A percentile compares a stretch with the other conserved stretches of the same genome.
phyloP scores from a whole-genome alignment of 768 basidiomycete species.

The Punctularia strigosozonata region DNA sequence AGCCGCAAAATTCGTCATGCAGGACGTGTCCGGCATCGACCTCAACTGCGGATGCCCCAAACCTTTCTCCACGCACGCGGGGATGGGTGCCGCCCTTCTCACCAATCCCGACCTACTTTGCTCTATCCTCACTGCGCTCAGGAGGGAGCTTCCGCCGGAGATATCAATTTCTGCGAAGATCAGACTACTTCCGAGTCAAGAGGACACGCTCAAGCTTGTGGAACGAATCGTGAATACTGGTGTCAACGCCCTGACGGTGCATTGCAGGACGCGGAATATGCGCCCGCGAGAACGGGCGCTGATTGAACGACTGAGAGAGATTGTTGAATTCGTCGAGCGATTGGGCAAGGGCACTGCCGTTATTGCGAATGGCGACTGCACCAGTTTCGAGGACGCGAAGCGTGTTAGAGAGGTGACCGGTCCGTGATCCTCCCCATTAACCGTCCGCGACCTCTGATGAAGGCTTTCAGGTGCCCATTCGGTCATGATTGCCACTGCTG shows the following conservation, averaged over 20 bases:
- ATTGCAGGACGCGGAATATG: constrained; percentile 92
- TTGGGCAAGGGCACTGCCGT: constrained; percentile 76
- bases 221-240: constrained; percentile 81
- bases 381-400: constrained; percentile 66
- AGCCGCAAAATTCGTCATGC: constrained; percentile 76
- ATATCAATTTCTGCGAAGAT: constrained; percentile 94
- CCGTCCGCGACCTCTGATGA: neutral
- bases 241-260: constrained; percentile 82
- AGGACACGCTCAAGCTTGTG: constrained; percentile 85
- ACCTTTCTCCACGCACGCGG: constrained; percentile 85
- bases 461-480: constrained; percentile 60
- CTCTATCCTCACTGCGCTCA: constrained; percentile 72
- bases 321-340: constrained; percentile 73
- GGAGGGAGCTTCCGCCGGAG: constrained; percentile 57
- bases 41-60: constrained; percentile 98
- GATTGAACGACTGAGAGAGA: constrained; percentile 67
- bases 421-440: constrained; percentile 16
- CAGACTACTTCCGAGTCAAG: constrained; percentile 72
- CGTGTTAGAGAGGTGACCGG: constrained; percentile 69
- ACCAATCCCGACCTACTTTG: constrained; percentile 87
- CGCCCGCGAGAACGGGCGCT: constrained; percentile 70
- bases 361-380: constrained; percentile 89
- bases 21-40: constrained; percentile 90
- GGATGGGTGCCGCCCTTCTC: constrained; percentile 95
- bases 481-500: constrained; percentile 93